phyloP scores from a whole-genome alignment of 2,329 filamentous ascomycete genomes.

The Aspergillus pseudoviridinutans region DNA sequence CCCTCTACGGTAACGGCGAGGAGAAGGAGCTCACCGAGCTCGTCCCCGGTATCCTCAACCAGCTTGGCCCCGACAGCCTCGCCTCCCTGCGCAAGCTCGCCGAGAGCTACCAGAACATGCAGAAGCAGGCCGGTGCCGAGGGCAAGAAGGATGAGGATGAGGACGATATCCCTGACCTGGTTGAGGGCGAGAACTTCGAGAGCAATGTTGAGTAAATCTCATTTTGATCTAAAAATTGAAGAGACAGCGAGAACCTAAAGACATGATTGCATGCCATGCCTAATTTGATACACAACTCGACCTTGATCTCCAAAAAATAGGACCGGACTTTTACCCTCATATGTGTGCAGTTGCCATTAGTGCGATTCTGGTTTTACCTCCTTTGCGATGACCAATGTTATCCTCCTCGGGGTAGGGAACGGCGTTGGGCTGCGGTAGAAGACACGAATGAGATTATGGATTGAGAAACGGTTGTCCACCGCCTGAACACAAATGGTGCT shows the following conservation, averaged over 20 bases:
- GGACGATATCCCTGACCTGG: constrained; percentile 89
- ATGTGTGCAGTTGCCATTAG: background rate
- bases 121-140: constrained; percentile 80
- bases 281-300: background rate
- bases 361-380: background rate
- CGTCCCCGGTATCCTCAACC: constrained; percentile 98
- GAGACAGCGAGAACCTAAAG: background rate
- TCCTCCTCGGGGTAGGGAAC: background rate
- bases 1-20: constrained; percentile 97
- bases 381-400: background rate
- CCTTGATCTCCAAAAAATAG: background rate
- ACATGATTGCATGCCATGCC: background rate
- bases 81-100: constrained; percentile 97
- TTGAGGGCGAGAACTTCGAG: constrained; percentile 98
- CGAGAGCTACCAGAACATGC: constrained; percentile 99
- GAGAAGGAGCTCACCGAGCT: constrained; percentile 99
- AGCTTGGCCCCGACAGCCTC: constrained; percentile 96
- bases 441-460: background rate
- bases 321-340: background rate
- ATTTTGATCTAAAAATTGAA: constrained; percentile 1
- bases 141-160: constrained; percentile 75
- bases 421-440: background rate
- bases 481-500: background rate
- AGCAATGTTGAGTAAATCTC: constrained; percentile 81
- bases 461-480: background rate